phyloP scores from a whole-genome alignment of 352 stramenopile genomes.

The Pelagophyceae sp. region DNA sequence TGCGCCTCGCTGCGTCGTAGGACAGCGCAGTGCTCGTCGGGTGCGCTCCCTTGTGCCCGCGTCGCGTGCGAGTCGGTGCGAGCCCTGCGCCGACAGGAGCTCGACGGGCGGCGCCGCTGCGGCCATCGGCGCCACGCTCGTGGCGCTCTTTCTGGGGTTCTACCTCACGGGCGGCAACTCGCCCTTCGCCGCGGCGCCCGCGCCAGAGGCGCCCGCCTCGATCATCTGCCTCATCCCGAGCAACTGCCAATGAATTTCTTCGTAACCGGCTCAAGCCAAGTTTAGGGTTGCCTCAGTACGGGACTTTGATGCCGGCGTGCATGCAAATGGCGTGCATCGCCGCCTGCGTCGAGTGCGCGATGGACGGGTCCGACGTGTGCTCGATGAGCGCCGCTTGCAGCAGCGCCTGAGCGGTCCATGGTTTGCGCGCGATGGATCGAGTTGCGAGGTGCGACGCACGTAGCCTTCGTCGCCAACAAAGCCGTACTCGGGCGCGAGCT shows the following conservation, averaged over 20 bases:
- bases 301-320: not conserved
- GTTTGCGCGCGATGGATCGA: too few species aligned
- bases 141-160: not conserved
- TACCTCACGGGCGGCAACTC: not conserved
- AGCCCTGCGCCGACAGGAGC: not conserved
- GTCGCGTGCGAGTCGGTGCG: not conserved
- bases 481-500: not conserved
- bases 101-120: not conserved
- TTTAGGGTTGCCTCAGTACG: not conserved
- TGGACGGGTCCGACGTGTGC: not conserved
- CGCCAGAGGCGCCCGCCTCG: not conserved
- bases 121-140: not conserved
- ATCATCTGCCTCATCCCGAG: not conserved
- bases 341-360: constrained; percentile 1
- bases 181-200: not conserved
- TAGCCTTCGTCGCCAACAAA: constrained; percentile 14
- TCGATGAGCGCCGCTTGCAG: constrained; percentile 11
- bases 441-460: too few species aligned
- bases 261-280: too few species aligned
- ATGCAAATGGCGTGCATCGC: constrained; percentile 3
- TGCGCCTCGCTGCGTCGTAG: not conserved
- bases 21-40: not conserved
- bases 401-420: too few species aligned
- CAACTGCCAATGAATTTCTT: constrained; percentile 3
- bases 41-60: not conserved